Evolutionary conservation across 345 rosid species (phyloP).

Genomic region (Populus pruinosa): DNA sequence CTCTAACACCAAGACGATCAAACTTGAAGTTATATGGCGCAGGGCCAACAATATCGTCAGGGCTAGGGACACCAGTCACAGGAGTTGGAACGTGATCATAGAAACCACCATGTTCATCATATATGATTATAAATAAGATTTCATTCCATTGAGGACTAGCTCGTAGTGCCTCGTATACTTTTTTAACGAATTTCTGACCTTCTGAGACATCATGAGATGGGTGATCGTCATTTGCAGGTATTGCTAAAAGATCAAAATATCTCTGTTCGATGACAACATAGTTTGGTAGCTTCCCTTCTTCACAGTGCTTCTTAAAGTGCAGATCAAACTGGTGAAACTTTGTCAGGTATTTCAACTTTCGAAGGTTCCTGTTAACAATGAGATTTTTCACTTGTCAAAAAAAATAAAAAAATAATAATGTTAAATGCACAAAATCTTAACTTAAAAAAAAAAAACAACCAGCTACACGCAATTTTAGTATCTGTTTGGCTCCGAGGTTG

Average conservation of each 20-base stretch:
- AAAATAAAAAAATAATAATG: neutral
- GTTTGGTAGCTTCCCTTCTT: constrained; percentile 79
- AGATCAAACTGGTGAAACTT: constrained; percentile 63
- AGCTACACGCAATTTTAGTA: too few species aligned
- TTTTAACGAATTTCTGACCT: constrained; percentile 74
- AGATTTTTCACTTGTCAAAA: neutral
- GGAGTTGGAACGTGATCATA: constrained; percentile 93
- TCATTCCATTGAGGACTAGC: constrained; percentile 89
- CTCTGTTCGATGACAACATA: constrained; percentile 79
- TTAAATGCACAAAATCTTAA: too few species aligned
- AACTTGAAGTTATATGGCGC: constrained; percentile 64
- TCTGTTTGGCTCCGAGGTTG: too few species aligned
- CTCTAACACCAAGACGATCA: constrained; percentile 75
- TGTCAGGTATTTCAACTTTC: constrained; percentile 67
- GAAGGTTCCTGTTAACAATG: constrained; percentile 49
- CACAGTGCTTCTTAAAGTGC: constrained; percentile 65
- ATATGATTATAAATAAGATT: constrained; percentile 49
- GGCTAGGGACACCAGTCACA: constrained; percentile 65
- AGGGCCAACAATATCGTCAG: constrained; percentile 64
- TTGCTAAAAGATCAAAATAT: constrained; percentile 48
- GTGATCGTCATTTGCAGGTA: constrained; percentile 77
- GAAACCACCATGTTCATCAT: constrained; percentile 93
- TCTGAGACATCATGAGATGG: constrained; percentile 74
- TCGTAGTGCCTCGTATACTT: constrained; percentile 75
- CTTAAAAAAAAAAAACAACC: too few species aligned